Evolutionary conservation across 371 early-diverging fungal genomes (phyloP).

Genomic region (Syncephalastrum contaminatum): DNA sequence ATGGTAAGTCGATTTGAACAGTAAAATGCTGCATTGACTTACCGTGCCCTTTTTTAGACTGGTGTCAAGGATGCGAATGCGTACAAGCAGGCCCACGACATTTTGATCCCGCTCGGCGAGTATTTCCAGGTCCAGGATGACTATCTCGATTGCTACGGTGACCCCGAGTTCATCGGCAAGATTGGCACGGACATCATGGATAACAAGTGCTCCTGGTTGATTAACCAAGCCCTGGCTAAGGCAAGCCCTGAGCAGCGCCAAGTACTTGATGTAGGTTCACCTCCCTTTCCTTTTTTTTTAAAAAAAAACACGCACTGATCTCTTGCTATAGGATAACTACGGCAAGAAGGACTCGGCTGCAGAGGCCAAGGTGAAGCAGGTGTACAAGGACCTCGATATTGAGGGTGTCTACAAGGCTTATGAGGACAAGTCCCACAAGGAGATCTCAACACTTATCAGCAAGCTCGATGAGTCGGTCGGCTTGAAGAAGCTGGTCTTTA

Average conservation of each 20-base stretch:
- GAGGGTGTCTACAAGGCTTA: slow-evolving; percentile 78
- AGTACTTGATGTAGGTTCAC: slow-evolving; percentile 69
- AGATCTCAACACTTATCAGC: slow-evolving; percentile 71
- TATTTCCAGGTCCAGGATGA: slow-evolving; percentile 99
- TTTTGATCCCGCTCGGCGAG: slow-evolving; percentile 92
- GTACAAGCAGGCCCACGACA: slow-evolving; percentile 77
- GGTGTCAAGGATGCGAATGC: slow-evolving; percentile 76
- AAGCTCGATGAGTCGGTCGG: slow-evolving; percentile 67
- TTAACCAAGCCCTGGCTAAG: slow-evolving; percentile 84
- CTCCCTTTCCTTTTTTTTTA: not conserved
- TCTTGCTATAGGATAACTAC: slow-evolving; percentile 69
- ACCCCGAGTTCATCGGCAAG: slow-evolving; percentile 93
- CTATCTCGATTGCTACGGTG: slow-evolving; percentile 92
- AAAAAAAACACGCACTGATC: not conserved
- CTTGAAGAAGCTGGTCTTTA: slow-evolving; percentile 82
- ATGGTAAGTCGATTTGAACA: slow-evolving; percentile 54
- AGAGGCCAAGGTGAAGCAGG: slow-evolving; percentile 79
- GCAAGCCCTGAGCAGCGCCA: slow-evolving; percentile 80
- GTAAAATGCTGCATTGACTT: not conserved
- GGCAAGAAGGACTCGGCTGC: slow-evolving; percentile 78
- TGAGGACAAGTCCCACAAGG: slow-evolving; percentile 79
- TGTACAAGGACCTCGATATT: slow-evolving; percentile 80
- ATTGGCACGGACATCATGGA: slow-evolving; percentile 98
- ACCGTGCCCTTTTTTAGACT: slow-evolving; percentile 33
- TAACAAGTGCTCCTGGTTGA: slow-evolving; percentile 98